Evolutionary conservation across 2,329 filamentous ascomycete genomes (phyloP).

Genomic region (Bisporella sp.): DNA sequence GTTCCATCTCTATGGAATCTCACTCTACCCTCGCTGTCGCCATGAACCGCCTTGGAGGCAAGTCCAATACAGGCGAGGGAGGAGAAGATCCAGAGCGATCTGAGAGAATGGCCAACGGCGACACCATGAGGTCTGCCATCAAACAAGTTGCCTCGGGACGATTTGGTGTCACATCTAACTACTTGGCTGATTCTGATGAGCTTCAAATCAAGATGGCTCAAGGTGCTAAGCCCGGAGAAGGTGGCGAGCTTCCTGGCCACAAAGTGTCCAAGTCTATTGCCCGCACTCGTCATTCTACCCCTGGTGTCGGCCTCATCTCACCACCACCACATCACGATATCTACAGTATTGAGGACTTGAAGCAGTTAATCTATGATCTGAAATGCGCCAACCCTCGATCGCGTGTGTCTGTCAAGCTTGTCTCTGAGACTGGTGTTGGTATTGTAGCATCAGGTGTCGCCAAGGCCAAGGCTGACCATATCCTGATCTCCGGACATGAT

Average conservation of each 20-base stretch:
- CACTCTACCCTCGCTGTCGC: conserved; percentile 93
- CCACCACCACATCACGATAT: conserved; percentile 97
- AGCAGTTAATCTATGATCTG: conserved; percentile 95
- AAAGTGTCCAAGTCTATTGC: conserved; percentile 95
- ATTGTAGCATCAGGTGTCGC: conserved; percentile 96
- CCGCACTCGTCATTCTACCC: conserved; percentile 89
- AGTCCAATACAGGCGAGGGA: conserved; percentile 96
- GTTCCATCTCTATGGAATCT: conserved; percentile 97
- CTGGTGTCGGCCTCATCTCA: conserved; percentile 91
- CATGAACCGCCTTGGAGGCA: conserved; percentile 94
- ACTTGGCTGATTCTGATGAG: conserved; percentile 91
- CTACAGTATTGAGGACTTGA: conserved; percentile 96
- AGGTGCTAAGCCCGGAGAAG: conserved; percentile 94
- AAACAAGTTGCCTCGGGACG: conserved; percentile 96
- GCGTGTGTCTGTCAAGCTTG: conserved; percentile 92
- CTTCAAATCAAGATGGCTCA: conserved; percentile 99
- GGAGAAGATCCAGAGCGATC: conserved; percentile 92
- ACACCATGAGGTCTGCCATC: conserved; percentile 95
- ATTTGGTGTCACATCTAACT: conserved; percentile 93
- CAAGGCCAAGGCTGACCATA: conserved; percentile 95
- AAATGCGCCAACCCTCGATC: conserved; percentile 94
- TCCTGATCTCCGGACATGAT: conserved; percentile 93
- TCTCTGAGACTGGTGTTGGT: conserved; percentile 94
- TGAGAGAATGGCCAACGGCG: conserved; percentile 78
- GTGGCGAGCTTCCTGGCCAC: conserved; percentile 93